A percentile compares a stretch with the other conserved stretches of the same genome.
These are phyloP conservation scores for Oryza meridionalis DNA, from an alignment of 176 grass and related monocot species.

Conservation along the genomic window DNA sequence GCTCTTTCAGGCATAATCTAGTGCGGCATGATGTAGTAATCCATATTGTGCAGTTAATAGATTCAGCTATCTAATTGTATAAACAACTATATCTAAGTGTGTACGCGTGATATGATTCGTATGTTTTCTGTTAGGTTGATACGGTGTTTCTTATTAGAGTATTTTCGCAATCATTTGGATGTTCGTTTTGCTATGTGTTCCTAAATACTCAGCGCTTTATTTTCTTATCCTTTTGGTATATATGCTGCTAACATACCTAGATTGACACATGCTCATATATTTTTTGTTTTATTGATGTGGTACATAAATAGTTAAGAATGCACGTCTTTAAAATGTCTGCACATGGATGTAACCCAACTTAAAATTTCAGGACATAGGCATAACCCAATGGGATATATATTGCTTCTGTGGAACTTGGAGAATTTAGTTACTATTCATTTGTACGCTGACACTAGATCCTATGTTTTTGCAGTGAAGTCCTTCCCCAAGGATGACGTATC, in stretches of 20 bases:
- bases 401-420: too few relatives aligned
- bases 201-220: not conserved
- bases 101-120: not conserved
- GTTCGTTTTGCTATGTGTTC: not conserved
- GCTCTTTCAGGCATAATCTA: not conserved
- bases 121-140: not conserved
- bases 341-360: too few relatives aligned
- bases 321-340: not conserved
- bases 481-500: conserved; percentile 72
- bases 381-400: too few relatives aligned
- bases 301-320: not conserved
- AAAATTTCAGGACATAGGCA: not conserved
- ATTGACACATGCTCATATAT: not conserved
- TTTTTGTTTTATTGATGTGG: not conserved
- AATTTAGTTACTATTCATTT: not conserved
- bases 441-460: conserved; percentile 4
- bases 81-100: not conserved
- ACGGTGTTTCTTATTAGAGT: not conserved
- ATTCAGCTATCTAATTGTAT: not conserved
- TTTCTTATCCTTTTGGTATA: not conserved
- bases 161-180: not conserved
- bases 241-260: not conserved
- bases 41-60: not conserved
- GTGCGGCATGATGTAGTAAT: not conserved
- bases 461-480: conserved; percentile 69